These are phyloP conservation scores for Aureobasidium sp. DNA, from an alignment of 2,329 filamentous ascomycete species.

Conservation along the genomic window DNA sequence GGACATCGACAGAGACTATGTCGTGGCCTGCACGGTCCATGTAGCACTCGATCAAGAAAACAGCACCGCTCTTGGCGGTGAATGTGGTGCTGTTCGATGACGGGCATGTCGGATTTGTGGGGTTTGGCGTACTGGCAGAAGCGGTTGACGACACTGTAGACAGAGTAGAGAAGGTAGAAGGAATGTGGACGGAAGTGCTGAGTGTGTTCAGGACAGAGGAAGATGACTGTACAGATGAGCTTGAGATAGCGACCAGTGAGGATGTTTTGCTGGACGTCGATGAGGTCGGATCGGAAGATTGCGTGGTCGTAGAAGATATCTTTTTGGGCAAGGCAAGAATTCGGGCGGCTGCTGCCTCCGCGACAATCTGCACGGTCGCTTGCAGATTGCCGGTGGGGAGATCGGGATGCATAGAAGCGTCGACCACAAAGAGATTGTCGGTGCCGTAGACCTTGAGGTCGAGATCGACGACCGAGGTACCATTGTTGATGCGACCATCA, in stretches of 20 bases:
- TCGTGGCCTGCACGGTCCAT: conserved; percentile 15
- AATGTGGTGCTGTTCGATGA: neutral
- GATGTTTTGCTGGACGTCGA: neutral
- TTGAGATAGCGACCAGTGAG: neutral
- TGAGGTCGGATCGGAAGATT: neutral
- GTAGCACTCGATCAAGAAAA: conserved; percentile 13
- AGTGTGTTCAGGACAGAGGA: neutral
- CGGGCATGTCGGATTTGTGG: conserved; percentile 5
- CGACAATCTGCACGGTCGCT: conserved; percentile 54
- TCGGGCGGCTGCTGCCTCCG: conserved; percentile 50
- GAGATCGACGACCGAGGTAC: conserved; percentile 55
- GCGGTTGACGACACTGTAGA: neutral
- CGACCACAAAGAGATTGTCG: conserved; percentile 39
- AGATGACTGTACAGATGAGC: neutral
- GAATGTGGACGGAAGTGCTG: neutral
- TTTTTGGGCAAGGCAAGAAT: conserved; percentile 24
- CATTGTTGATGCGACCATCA: conserved; percentile 45
- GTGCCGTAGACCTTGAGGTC: conserved; percentile 54
- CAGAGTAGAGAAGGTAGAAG: neutral
- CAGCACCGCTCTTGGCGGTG: neutral
- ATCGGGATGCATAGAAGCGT: conserved; percentile 60
- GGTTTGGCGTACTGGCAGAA: neutral
- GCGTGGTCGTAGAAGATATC: neutral
- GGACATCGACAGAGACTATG: conserved; percentile 3
- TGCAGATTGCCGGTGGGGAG: conserved; percentile 61